Evolutionary conservation across 352 stramenopile species (phyloP).

Genomic region (Phytophthora tubulina): DNA sequence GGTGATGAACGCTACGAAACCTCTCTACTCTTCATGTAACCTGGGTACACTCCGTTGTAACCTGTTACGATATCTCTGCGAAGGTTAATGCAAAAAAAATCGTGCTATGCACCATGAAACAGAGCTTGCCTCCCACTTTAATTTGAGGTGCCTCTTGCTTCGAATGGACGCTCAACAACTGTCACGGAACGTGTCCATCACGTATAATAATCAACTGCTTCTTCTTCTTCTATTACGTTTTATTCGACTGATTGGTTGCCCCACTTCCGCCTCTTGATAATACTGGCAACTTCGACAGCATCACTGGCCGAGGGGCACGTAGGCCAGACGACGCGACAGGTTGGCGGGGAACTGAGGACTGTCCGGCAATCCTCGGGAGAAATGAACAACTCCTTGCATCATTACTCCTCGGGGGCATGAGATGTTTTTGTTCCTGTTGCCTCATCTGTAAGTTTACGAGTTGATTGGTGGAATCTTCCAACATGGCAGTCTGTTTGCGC

Average conservation of each 20-base stretch:
- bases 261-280: conserved; percentile 5
- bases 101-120: too few relatives aligned
- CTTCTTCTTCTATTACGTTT: background rate
- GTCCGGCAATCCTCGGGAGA: conserved; percentile 23
- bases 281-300: conserved; percentile 33
- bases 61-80: too few relatives aligned
- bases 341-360: conserved; percentile 20
- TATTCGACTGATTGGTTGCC: conserved; percentile 22
- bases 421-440: conserved; percentile 17
- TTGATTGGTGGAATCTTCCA: conserved; percentile 43
- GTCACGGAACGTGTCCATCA: too few relatives aligned
- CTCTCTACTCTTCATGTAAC: too few relatives aligned
- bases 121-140: too few relatives aligned
- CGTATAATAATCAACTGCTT: too few relatives aligned
- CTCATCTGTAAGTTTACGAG: conserved; percentile 26
- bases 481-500: conserved; percentile 49
- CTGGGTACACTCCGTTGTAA: too few relatives aligned
- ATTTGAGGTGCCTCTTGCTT: too few relatives aligned
- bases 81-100: too few relatives aligned
- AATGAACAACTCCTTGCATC: conserved; percentile 2
- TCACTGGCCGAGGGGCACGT: conserved; percentile 30
- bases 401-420: conserved; percentile 10
- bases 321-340: conserved; percentile 35
- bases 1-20: too few relatives aligned
- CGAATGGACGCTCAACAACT: too few relatives aligned